Percentiles rank a stretch among this genome's conserved stretches.
Evolutionary conservation across 2,329 filamentous ascomycete genomes (phyloP).

Genomic region (Phialocephala sp.): DNA sequence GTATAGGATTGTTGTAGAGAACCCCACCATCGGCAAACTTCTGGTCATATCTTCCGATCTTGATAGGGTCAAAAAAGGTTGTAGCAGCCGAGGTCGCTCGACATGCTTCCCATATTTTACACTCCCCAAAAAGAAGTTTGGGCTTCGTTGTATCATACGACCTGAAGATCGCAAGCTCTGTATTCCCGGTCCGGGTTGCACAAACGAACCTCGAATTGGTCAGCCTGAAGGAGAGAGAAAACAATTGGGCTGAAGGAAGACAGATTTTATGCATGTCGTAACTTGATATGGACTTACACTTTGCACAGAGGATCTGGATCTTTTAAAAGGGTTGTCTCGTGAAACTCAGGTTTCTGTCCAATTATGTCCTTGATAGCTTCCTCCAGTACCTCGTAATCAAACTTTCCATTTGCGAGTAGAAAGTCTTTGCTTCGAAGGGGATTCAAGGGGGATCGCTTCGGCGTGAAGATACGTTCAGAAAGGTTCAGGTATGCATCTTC

Average conservation of each 20-base stretch:
- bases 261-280: background rate
- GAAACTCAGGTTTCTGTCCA: background rate
- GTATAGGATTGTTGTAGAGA: slow-evolving; percentile 53
- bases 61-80: slow-evolving; percentile 48
- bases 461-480: slow-evolving; percentile 9
- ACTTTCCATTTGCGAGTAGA: background rate
- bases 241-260: background rate
- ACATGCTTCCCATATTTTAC: slow-evolving; percentile 49
- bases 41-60: slow-evolving; percentile 42
- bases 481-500: slow-evolving; percentile 45
- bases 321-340: background rate
- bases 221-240: background rate
- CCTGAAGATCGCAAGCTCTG: slow-evolving; percentile 12
- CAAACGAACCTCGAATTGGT: slow-evolving; percentile 18
- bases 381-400: background rate
- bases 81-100: slow-evolving; percentile 51
- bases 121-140: slow-evolving; percentile 5
- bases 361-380: background rate
- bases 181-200: slow-evolving; percentile 13
- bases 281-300: background rate
- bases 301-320: background rate
- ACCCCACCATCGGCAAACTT: slow-evolving; percentile 51
- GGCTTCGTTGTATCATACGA: slow-evolving; percentile 15
- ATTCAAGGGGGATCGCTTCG: background rate
- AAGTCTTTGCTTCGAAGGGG: background rate